Evolutionary conservation across 768 basidiomycete genomes (phyloP), one percentile per base, ranked within the genome.

Genomic region (Termitomyces sp.): DNA sequence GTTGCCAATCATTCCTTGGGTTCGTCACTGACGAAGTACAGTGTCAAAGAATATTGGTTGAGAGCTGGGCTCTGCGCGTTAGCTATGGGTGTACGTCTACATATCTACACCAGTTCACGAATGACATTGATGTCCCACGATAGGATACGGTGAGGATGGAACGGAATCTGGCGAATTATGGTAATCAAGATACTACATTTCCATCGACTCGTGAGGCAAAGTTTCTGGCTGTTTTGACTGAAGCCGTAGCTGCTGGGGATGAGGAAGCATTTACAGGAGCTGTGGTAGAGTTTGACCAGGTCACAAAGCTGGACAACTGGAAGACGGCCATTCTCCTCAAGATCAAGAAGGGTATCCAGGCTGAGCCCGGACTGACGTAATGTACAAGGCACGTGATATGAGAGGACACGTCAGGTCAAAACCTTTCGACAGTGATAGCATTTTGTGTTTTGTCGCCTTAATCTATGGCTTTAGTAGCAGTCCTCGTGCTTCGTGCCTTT

Each of bases 1-100:
- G 95, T 98, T 47, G 96, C 94, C 5, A 81, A 88, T 62, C 87
- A 90, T 68, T 91, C 89, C 9, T 79, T 98, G 45, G 75, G 74
- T 0, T 93, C 91, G 20, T 78, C 88, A 9, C 75, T 98, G 65
- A 98, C 97, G n/a, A 95, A 94, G 73, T 99, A 98, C 76, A 94
- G 91, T 61, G 97, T 98, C 65, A 98, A 98, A 76, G 97, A 98
- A 65, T 96, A 96, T 68, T 98, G 95, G 93, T 78, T 98, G 37
- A 81, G 87, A 66, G 82, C 94, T 3, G 85, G 85, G 36, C 76
- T 99, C 22, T 98, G 97, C 70, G 90, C 90, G 16, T 77, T 98
- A 57, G 96, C 95, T 7, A 87, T 89, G 81, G 81, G 79, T 60
- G 96, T 96, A 73, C 65, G 89, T 75, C 15, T 7, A 22, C 20